phyloP scores from a whole-genome alignment of 2,329 filamentous ascomycete genomes.

The Aspergillus sp. region DNA sequence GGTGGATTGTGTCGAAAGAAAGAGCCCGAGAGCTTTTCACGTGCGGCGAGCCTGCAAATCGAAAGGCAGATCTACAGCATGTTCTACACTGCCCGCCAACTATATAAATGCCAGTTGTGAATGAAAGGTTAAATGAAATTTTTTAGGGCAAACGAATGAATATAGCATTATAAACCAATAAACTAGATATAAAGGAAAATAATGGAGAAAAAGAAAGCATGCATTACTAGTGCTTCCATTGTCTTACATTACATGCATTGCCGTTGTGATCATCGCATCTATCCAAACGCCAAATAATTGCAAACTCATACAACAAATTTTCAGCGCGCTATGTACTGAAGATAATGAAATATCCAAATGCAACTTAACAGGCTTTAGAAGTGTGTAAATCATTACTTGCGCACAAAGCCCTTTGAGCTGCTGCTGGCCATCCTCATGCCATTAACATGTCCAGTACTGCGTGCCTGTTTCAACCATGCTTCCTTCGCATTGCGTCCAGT shows the following conservation, averaged over 20 bases:
- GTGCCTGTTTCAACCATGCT: constrained; percentile 39
- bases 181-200: background rate
- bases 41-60: constrained; percentile 14
- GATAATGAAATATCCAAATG: background rate
- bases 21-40: constrained; percentile 22
- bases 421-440: constrained; percentile 40
- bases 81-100: background rate
- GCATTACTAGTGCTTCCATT: background rate
- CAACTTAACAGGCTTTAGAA: background rate
- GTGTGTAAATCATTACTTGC: constrained; percentile 18
- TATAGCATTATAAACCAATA: background rate
- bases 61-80: background rate
- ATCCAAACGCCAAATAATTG: constrained; percentile 6
- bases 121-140: background rate
- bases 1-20: constrained; percentile 9
- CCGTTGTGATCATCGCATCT: constrained; percentile 4
- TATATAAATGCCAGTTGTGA: constrained; percentile 10
- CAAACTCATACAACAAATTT: background rate
- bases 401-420: constrained; percentile 38
- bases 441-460: constrained; percentile 31
- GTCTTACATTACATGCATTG: constrained; percentile 3
- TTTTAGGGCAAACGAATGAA: background rate
- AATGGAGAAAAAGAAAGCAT: constrained; percentile 8
- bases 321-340: background rate
- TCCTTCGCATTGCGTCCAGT: constrained; percentile 37